Percentiles rank a stretch among this genome's conserved stretches.
phyloP scores from a whole-genome alignment of 2,329 filamentous ascomycete species.

The Ceratocystiopsis minuta region DNA sequence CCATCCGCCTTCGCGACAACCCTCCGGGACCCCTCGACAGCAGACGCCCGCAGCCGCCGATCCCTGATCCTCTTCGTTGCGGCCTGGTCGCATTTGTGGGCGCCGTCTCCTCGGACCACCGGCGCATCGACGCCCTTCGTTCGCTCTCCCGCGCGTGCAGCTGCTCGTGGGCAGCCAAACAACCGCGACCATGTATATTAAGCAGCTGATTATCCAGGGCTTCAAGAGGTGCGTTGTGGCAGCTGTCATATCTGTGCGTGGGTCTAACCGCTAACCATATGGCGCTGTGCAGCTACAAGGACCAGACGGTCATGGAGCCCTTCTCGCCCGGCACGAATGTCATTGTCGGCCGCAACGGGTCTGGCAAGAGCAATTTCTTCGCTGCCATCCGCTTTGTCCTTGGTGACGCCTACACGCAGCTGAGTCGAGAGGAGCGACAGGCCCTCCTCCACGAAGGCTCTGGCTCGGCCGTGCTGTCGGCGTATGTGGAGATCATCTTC shows the following conservation, averaged over 20 bases:
- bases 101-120: too few relatives aligned
- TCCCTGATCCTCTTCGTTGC: too few relatives aligned
- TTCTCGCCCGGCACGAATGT: conserved; percentile 97
- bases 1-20: too few relatives aligned
- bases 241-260: too few relatives aligned
- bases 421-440: conserved; percentile 90
- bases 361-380: conserved; percentile 99
- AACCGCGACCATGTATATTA: conserved; percentile 69
- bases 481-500: conserved; percentile 98
- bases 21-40: too few relatives aligned
- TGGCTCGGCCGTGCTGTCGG: conserved; percentile 93
- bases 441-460: conserved; percentile 95
- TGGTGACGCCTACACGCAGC: conserved; percentile 90
- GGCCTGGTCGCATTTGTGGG: too few relatives aligned
- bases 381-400: conserved; percentile 96
- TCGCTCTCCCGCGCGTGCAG: conserved; percentile 1
- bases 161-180: conserved; percentile 13
- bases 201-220: conserved; percentile 99
- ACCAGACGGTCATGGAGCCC: conserved; percentile 95
- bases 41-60: too few relatives aligned
- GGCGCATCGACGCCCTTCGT: too few relatives aligned
- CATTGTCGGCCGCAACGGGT: conserved; percentile 96
- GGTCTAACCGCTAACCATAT: too few relatives aligned
- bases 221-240: conserved; percentile 64
- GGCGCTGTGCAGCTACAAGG: conserved; percentile 62